Percentiles rank a stretch among this genome's conserved stretches.
phyloP scores from a whole-genome alignment of 2,329 filamentous ascomycete species.

The Ophiostoma sp. region DNA sequence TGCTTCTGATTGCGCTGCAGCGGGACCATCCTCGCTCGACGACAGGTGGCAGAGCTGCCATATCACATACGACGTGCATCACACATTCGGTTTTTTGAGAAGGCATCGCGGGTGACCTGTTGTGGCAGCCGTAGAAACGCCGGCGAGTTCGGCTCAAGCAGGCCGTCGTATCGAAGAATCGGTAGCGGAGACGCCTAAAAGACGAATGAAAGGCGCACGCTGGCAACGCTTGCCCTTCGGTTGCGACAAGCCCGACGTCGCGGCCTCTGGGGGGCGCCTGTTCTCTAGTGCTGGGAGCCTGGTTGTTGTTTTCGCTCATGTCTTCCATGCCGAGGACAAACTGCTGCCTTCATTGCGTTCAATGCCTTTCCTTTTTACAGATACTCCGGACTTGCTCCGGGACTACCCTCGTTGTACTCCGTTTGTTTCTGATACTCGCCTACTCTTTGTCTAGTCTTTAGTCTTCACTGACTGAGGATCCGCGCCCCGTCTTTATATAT shows the following conservation, averaged over 20 bases:
- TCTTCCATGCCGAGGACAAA: background rate
- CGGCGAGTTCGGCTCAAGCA: background rate
- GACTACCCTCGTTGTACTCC: constrained; percentile 5
- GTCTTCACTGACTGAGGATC: background rate
- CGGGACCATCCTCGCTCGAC: too few species aligned
- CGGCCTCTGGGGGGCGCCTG: background rate
- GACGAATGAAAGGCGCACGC: background rate
- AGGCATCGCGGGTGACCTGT: too few species aligned
- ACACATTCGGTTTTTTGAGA: too few species aligned
- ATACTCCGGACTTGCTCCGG: constrained; percentile 9
- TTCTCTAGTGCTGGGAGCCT: background rate
- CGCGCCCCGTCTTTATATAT: background rate
- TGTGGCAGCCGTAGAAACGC: background rate
- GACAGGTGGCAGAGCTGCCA: too few species aligned
- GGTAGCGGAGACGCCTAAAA: background rate
- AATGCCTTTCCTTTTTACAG: constrained; percentile 3
- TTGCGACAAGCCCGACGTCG: background rate
- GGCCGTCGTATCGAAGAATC: background rate
- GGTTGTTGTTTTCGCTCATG: background rate
- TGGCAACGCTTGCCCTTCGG: background rate
- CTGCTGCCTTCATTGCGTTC: background rate
- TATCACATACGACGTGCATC: too few species aligned
- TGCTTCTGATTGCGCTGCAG: background rate
- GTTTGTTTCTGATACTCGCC: background rate
- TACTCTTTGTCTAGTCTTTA: background rate